phyloP scores from a whole-genome alignment of 108 stramenopile species.

The Nitzschia inconspicua region DNA sequence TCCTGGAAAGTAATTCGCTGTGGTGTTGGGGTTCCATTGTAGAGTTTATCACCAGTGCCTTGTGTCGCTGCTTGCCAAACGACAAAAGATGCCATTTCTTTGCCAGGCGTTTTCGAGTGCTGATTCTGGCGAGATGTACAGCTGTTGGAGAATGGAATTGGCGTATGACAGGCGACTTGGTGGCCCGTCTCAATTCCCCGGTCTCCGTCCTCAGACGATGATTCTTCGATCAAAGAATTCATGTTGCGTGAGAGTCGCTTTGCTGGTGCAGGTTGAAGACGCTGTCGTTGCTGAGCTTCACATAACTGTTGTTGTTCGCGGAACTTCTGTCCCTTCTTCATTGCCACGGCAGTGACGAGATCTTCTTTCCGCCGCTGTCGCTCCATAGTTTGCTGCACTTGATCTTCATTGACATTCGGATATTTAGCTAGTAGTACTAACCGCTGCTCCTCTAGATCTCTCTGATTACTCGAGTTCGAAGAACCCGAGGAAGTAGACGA shows the following conservation, averaged over 20 bases:
- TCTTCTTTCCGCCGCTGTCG: slow-evolving; percentile 2
- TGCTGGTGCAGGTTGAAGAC: not conserved
- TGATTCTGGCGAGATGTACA: not conserved
- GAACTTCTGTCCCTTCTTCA: not conserved
- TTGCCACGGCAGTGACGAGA: not conserved
- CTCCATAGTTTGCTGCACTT: not conserved
- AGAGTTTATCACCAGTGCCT: too few species aligned
- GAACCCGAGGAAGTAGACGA: too few species aligned
- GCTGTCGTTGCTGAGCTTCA: not conserved
- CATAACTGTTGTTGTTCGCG: not conserved
- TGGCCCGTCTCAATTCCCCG: not conserved
- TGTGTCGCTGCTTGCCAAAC: too few species aligned
- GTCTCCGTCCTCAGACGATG: not conserved
- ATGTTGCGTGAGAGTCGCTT: not conserved
- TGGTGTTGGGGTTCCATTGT: too few species aligned
- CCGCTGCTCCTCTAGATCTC: too few species aligned
- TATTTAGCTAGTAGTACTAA: slow-evolving; percentile 19
- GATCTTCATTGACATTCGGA: slow-evolving; percentile 14
- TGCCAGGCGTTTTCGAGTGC: not conserved
- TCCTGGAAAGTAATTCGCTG: too few species aligned
- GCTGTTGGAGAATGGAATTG: not conserved
- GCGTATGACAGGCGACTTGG: not conserved
- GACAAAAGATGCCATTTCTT: not conserved
- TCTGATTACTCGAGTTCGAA: too few species aligned
- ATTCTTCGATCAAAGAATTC: not conserved